Evolutionary conservation across 2,329 filamentous ascomycete species (phyloP), one percentile per base, ranked within the genome.

Genomic region (Epichloe sibirici): DNA sequence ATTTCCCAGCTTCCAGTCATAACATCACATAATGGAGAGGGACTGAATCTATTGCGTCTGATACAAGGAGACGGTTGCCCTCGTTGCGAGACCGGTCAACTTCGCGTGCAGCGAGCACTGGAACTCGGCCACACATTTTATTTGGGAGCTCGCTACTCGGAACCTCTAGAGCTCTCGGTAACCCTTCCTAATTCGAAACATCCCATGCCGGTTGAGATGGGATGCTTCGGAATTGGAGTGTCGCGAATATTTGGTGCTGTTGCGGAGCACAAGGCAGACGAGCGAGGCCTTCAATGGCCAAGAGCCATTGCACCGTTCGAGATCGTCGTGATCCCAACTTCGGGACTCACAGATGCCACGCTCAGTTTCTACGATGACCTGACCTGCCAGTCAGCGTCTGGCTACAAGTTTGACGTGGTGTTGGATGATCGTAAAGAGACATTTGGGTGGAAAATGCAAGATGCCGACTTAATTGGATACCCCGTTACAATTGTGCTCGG

Each of bases 121-220:
- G 93, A 98, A 69, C 76, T 97, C 15, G 93, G 89, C 1, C 93
- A 98, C 67, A 97, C 93, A 0, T 98, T 98, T 70, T 84, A 94
- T 66, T 82, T 98, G 1, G 90, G 91, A 11, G 90, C 88, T 1
- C 81, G 90, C 34, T 98, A 98, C 71, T 90, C 86, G 25, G 74
- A 79, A 21, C 85, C 89, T 0, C 74, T 98, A 0, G 71, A 77
- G 7, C 86, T 88, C 1, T 74, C 69, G 1, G 77, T 93, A 2
- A 70, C 72, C 4, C 56, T 69, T 63, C 68, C 12, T 55, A 58
- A 42, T 57, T 23, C 63, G 21, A 60, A 60, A 11, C 59, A 58
- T 31, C 59, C 56, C 3, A 74, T 81, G 0, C 74, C 82, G 0
- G 77, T 95, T 62, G 82, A 95, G 58, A 98, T 98, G 93, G 93